Evolutionary conservation across 345 rosid genomes (phyloP).

Genomic region (Clarkia xantiana): DNA sequence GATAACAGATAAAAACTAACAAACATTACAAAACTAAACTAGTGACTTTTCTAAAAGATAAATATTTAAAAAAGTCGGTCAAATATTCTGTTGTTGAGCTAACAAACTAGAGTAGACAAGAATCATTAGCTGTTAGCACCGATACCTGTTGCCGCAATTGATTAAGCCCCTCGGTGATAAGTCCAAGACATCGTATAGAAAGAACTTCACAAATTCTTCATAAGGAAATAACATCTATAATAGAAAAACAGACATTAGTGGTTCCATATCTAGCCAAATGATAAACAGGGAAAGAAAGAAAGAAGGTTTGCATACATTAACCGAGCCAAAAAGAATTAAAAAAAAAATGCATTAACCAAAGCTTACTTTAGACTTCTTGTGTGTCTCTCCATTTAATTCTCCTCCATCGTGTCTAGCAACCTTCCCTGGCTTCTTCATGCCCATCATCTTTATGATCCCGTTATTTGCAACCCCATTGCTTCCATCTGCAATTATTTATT

Average conservation of each 20-base stretch:
- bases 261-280: too few relatives aligned
- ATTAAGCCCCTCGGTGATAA: slow-evolving; percentile 71
- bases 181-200: slow-evolving; percentile 44
- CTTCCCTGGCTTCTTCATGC: slow-evolving; percentile 39
- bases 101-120: too few relatives aligned
- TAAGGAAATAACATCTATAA: slow-evolving; percentile 58
- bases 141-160: slow-evolving; percentile 75
- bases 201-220: slow-evolving; percentile 57
- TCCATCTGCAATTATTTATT: slow-evolving; percentile 16
- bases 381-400: slow-evolving; percentile 18
- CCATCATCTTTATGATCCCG: slow-evolving; percentile 47
- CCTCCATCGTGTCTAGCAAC: slow-evolving; percentile 17
- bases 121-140: too few relatives aligned
- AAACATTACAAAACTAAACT: too few relatives aligned
- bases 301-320: too few relatives aligned
- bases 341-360: slow-evolving; percentile 4
- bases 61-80: too few relatives aligned
- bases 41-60: too few relatives aligned
- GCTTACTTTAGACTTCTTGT: slow-evolving; percentile 30
- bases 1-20: too few relatives aligned
- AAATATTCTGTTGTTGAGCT: too few relatives aligned
- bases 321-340: too few relatives aligned
- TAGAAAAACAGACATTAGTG: not conserved
- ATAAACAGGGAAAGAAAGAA: too few relatives aligned
- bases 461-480: slow-evolving; percentile 21